phyloP scores from a whole-genome alignment of 2,329 filamentous ascomycete species.

The Aspergillus sp. region DNA sequence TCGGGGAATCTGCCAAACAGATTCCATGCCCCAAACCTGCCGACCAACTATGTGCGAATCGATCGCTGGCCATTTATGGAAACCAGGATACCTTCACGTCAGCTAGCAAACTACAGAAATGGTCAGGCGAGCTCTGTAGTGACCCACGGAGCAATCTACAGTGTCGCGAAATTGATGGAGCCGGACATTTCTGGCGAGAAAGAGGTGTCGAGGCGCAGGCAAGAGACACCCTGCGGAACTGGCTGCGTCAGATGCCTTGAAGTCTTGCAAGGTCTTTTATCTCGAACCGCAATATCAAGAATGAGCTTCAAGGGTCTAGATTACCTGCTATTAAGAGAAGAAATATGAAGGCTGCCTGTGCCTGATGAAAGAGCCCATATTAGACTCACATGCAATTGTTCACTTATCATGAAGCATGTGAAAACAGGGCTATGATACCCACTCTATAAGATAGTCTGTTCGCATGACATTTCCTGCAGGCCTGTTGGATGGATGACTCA shows the following conservation, averaged over 20 bases:
- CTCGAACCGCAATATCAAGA: too few relatives aligned
- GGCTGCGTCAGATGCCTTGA: conserved; percentile 26
- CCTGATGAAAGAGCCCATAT: too few relatives aligned
- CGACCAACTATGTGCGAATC: conserved; percentile 52
- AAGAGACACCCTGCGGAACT: conserved; percentile 34
- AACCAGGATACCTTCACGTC: conserved; percentile 70
- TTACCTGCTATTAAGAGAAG: too few relatives aligned
- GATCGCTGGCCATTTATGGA: conserved; percentile 69
- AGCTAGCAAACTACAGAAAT: conserved; percentile 58
- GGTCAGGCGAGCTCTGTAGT: conserved; percentile 54
- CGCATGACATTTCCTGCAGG: too few relatives aligned
- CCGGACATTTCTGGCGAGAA: conserved; percentile 63
- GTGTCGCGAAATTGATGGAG: conserved; percentile 46
- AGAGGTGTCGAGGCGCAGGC: conserved; percentile 42
- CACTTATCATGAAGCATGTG: too few relatives aligned
- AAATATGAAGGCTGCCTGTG: too few relatives aligned
- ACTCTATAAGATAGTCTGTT: too few relatives aligned
- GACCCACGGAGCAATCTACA: conserved; percentile 43
- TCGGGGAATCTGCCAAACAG: conserved; percentile 20
- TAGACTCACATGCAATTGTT: too few relatives aligned
- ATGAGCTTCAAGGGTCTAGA: too few relatives aligned
- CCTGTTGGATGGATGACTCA: too few relatives aligned
- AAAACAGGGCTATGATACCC: too few relatives aligned
- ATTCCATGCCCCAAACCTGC: conserved; percentile 41
- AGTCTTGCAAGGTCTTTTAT: not conserved